Conservation (phyloP, 768 basidiomycete genomes). For the Porpolomopsis calyptriformis region DNA sequence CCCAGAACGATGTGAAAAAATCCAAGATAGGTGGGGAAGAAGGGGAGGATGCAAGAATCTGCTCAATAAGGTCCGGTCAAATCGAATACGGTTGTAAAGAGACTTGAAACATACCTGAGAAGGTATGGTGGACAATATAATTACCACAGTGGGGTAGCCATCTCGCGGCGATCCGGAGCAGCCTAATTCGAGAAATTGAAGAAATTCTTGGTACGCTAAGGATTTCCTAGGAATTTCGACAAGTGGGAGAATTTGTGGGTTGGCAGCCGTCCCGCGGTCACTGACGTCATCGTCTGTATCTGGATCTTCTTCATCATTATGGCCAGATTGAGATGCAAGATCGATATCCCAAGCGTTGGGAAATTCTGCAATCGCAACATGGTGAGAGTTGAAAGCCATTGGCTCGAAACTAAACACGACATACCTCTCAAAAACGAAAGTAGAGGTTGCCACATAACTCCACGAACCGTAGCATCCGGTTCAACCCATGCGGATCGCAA, state of each 20-base stretch:
- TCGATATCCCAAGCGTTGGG: constrained; percentile 56
- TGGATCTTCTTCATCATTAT: constrained; percentile 25
- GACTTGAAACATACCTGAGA: constrained; percentile 35
- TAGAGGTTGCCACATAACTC: constrained; percentile 58
- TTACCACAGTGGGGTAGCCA: constrained; percentile 73
- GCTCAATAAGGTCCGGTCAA: background rate
- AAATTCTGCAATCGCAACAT: constrained; percentile 34
- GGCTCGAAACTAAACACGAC: constrained; percentile 8
- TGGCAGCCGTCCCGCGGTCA: constrained; percentile 23
- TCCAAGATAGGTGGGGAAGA: constrained; percentile 27
- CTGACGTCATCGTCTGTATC: constrained; percentile 25
- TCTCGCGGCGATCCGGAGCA: constrained; percentile 71
- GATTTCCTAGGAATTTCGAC: constrained; percentile 16
- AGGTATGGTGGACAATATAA: constrained; percentile 77
- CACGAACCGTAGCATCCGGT: constrained; percentile 56
- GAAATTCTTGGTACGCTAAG: constrained; percentile 57
- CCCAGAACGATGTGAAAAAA: constrained; percentile 75
- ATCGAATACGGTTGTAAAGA: background rate
- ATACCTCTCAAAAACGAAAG: constrained; percentile 64
- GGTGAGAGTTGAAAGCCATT: background rate
- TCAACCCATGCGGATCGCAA: constrained; percentile 66
- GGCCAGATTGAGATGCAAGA: constrained; percentile 16
- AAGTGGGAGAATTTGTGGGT: background rate
- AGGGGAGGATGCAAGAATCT: constrained; percentile 2
- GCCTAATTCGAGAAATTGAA: constrained; percentile 66